These are phyloP conservation scores for Tricharina praecox DNA, from an alignment of 495 filamentous ascomycete genomes.

Conservation along the genomic window DNA sequence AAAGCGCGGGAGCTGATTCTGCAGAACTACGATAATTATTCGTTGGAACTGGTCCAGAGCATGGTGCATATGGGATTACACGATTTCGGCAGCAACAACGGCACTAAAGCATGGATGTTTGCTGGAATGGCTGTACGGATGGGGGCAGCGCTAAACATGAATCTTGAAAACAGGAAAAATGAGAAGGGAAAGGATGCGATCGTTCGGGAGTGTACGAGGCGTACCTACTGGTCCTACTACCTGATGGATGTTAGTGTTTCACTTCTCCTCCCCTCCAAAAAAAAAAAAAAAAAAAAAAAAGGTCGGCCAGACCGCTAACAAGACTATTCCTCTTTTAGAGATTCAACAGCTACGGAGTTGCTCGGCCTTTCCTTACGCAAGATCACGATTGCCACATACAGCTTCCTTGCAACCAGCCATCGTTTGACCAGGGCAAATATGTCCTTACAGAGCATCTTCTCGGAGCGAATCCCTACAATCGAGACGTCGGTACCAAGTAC, in stretches of 20 bases:
- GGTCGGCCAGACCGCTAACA: neutral
- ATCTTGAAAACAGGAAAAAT: constrained; percentile 24
- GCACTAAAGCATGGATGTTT: constrained; percentile 28
- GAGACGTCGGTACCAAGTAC: constrained; percentile 10
- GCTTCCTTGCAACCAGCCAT: constrained; percentile 25
- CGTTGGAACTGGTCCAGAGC: constrained; percentile 23
- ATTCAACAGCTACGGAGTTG: constrained; percentile 26
- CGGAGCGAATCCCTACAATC: constrained; percentile 20
- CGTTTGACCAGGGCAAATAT: constrained; percentile 19
- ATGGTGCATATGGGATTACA: constrained; percentile 27
- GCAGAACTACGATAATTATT: constrained; percentile 22
- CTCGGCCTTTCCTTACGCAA: constrained; percentile 25
- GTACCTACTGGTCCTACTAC: constrained; percentile 27
- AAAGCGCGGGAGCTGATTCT: constrained; percentile 20
- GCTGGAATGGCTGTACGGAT: constrained; percentile 26
- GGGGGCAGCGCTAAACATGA: constrained; percentile 25
- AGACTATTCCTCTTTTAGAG: constrained; percentile 13
- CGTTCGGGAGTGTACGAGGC: constrained; percentile 18
- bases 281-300: too few species aligned
- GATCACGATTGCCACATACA: constrained; percentile 27
- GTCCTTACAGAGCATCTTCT: constrained; percentile 23
- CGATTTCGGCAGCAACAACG: constrained; percentile 25
- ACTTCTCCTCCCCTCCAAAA: neutral
- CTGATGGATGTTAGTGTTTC: constrained; percentile 25
- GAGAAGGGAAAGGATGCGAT: constrained; percentile 12